Conservation (phyloP, 2,329 filamentous ascomycete species). For the Clonostachys solani region DNA sequence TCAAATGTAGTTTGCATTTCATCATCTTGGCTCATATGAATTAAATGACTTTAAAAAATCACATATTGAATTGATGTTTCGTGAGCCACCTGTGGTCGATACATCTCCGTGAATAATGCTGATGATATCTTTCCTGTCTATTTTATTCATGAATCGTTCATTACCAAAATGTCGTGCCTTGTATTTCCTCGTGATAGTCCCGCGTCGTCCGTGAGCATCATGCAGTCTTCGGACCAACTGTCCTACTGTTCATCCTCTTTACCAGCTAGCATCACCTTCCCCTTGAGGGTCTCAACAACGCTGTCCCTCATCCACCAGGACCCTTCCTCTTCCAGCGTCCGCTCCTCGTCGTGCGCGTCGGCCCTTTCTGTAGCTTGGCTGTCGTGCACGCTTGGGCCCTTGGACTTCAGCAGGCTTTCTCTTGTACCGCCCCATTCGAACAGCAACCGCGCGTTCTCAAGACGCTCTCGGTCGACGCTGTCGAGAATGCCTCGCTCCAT, state of each 20-base stretch:
- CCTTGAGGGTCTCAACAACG: constrained; percentile 50
- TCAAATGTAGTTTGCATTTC: background rate
- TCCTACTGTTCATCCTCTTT: constrained; percentile 23
- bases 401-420: constrained; percentile 17
- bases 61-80: background rate
- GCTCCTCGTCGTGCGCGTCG: constrained; percentile 11
- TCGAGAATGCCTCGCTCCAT: constrained; percentile 47
- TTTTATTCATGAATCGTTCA: background rate
- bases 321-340: constrained; percentile 12
- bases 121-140: background rate
- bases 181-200: too few species aligned
- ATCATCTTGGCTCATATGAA: background rate
- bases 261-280: constrained; percentile 47
- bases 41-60: background rate
- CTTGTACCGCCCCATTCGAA: constrained; percentile 54
- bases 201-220: too few species aligned
- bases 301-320: constrained; percentile 53
- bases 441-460: constrained; percentile 23
- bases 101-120: background rate
- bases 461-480: constrained; percentile 28
- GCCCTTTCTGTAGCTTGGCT: constrained; percentile 26
- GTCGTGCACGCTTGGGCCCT: constrained; percentile 13
- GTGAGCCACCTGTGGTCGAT: too few species aligned
- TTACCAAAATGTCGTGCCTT: background rate
- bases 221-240: background rate